These are phyloP conservation scores for Vicia villosa DNA, from an alignment of 306 rosid species.

Conservation along the genomic window DNA sequence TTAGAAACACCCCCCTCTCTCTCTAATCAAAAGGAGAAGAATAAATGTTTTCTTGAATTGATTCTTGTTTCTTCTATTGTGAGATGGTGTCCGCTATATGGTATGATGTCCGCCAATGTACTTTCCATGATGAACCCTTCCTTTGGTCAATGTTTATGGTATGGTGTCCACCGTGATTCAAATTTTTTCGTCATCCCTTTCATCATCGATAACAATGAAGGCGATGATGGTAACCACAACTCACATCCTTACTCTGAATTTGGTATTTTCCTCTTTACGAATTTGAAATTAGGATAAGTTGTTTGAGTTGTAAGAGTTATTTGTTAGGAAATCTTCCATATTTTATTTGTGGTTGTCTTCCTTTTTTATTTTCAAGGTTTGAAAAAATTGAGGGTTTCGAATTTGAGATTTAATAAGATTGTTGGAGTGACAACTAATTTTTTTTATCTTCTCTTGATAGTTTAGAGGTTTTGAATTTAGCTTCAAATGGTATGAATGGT, in stretches of 20 bases:
- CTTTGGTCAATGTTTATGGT: too few species aligned
- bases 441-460: slow-evolving; percentile 36
- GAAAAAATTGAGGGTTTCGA: slow-evolving; percentile 58
- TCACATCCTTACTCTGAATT: slow-evolving; percentile 48
- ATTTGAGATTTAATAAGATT: slow-evolving; percentile 71
- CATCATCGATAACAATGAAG: too few species aligned
- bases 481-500: slow-evolving; percentile 69
- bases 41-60: too few species aligned
- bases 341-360: slow-evolving; percentile 57
- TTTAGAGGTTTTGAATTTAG: slow-evolving; percentile 75
- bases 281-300: slow-evolving; percentile 57
- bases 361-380: slow-evolving; percentile 32
- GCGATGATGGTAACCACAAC: not conserved
- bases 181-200: too few species aligned
- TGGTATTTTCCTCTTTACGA: slow-evolving; percentile 65
- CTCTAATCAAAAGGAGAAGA: too few species aligned
- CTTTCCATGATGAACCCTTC: too few species aligned
- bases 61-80: too few species aligned
- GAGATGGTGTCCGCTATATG: too few species aligned
- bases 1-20: too few species aligned
- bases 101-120: too few species aligned
- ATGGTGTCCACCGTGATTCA: too few species aligned
- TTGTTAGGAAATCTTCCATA: slow-evolving; percentile 62
- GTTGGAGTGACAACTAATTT: slow-evolving; percentile 67
- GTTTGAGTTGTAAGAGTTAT: slow-evolving; percentile 45